Percentiles rank a stretch among this genome's conserved stretches.
phyloP scores from a whole-genome alignment of 1,284 basidiomycete genomes.

The Sporisorium reilianum region DNA sequence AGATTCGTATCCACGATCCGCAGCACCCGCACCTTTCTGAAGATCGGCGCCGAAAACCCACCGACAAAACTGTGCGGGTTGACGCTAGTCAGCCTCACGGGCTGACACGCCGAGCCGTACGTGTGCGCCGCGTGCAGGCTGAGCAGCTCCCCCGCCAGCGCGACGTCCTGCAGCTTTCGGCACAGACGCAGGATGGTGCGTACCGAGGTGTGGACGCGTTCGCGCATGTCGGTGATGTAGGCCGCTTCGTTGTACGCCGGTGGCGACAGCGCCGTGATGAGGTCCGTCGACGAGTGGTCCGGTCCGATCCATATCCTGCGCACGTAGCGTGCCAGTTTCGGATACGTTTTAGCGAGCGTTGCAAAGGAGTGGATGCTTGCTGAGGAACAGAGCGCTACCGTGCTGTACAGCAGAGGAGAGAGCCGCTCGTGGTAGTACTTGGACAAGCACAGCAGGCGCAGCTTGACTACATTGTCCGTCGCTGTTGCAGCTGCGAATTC shows the following conservation, averaged over 20 bases:
- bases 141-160: constrained; percentile 61
- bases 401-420: constrained; percentile 42
- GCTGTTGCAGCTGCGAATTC: constrained; percentile 32
- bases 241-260: constrained; percentile 45
- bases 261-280: constrained; percentile 61
- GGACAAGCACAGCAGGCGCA: constrained; percentile 45
- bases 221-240: constrained; percentile 50
- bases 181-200: constrained; percentile 59
- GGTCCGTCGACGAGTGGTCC: constrained; percentile 51
- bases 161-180: constrained; percentile 59
- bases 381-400: constrained; percentile 39
- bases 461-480: constrained; percentile 16
- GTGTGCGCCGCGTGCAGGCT: constrained; percentile 53
- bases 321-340: constrained; percentile 53
- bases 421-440: constrained; percentile 38
- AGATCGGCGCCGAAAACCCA: constrained; percentile 64
- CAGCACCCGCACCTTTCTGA: constrained; percentile 54
- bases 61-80: constrained; percentile 66
- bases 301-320: constrained; percentile 63
- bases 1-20: constrained; percentile 63
- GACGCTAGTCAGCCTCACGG: constrained; percentile 57
- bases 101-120: constrained; percentile 67
- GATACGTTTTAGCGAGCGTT: constrained; percentile 27
- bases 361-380: constrained; percentile 46
- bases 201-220: constrained; percentile 39